Evolutionary conservation across 352 stramenopile genomes (phyloP).

Genomic region (Chrysophaeum taylorii): DNA sequence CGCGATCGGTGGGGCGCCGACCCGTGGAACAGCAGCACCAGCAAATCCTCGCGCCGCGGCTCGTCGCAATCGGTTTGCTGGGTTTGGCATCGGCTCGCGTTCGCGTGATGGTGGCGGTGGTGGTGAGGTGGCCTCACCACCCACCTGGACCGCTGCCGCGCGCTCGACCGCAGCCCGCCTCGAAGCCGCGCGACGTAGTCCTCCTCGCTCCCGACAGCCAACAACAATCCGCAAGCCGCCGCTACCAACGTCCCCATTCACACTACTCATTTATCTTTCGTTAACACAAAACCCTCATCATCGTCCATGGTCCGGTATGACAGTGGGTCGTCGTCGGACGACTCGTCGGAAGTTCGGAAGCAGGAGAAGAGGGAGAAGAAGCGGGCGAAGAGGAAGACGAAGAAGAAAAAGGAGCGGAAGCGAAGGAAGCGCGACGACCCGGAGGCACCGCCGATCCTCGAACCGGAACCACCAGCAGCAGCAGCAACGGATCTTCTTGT

Average conservation of each 20-base stretch:
- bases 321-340: constrained; percentile 9
- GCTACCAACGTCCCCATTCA: no score
- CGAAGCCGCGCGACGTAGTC: background rate
- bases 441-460: background rate
- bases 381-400: background rate
- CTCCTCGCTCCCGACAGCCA: background rate
- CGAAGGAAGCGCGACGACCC: background rate
- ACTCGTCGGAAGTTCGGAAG: background rate
- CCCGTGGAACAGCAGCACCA: no score
- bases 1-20: background rate
- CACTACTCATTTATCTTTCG: no score
- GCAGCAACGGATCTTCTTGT: background rate
- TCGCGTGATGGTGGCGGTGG: no score
- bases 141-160: background rate
- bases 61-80: no score
- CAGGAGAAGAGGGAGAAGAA: background rate
- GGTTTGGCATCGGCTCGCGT: no score
- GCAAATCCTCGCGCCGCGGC: no score
- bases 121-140: background rate
- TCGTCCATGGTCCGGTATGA: constrained; percentile 13
- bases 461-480: background rate
- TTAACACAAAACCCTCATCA: no score
- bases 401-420: constrained; percentile 13
- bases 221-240: background rate
- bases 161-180: background rate